These are phyloP conservation scores for Pleurotus platypus DNA, from an alignment of 768 basidiomycete species.

Conservation along the genomic window DNA sequence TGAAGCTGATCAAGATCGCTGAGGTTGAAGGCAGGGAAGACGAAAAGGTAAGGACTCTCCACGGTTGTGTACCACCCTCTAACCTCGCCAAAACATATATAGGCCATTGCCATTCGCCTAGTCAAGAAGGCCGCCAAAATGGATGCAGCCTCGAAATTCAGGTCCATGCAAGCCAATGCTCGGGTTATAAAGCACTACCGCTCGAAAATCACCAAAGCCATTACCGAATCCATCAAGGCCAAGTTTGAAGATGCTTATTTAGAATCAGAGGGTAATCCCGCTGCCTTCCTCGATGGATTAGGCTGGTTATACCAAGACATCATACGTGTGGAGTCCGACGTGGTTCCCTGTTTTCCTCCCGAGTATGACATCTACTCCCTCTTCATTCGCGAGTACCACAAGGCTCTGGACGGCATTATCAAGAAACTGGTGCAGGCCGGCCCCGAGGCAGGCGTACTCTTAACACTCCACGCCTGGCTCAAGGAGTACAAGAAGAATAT, in stretches of 20 bases:
- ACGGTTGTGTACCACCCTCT: too few relatives aligned
- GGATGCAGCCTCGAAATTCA: slow-evolving; percentile 91
- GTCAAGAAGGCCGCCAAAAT: slow-evolving; percentile 92
- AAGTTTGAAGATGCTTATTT: slow-evolving; percentile 68
- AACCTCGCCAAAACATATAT: not conserved
- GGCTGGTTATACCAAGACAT: slow-evolving; percentile 95
- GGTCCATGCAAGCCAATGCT: slow-evolving; percentile 89
- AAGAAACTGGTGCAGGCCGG: slow-evolving; percentile 66
- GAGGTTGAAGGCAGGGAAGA: slow-evolving; percentile 93
- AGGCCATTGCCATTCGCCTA: slow-evolving; percentile 92
- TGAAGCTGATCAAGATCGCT: slow-evolving; percentile 88
- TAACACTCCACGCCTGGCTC: slow-evolving; percentile 88
- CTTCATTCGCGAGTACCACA: slow-evolving; percentile 89
- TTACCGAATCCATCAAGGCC: slow-evolving; percentile 70
- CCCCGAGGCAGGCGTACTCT: slow-evolving; percentile 84
- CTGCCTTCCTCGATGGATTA: slow-evolving; percentile 72
- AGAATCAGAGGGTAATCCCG: slow-evolving; percentile 59
- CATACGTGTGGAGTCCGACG: slow-evolving; percentile 85
- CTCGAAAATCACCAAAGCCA: slow-evolving; percentile 78
- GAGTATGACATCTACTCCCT: slow-evolving; percentile 87
- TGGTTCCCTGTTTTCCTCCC: slow-evolving; percentile 87
- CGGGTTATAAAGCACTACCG: slow-evolving; percentile 95
- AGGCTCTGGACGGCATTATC: slow-evolving; percentile 70
- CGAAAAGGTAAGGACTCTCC: slow-evolving; percentile 65
- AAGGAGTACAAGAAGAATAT: slow-evolving; percentile 95